Percentiles rank a stretch among this genome's conserved stretches.
Evolutionary conservation across 2,329 filamentous ascomycete species (phyloP).

Genomic region (Seiridium unicorne): DNA sequence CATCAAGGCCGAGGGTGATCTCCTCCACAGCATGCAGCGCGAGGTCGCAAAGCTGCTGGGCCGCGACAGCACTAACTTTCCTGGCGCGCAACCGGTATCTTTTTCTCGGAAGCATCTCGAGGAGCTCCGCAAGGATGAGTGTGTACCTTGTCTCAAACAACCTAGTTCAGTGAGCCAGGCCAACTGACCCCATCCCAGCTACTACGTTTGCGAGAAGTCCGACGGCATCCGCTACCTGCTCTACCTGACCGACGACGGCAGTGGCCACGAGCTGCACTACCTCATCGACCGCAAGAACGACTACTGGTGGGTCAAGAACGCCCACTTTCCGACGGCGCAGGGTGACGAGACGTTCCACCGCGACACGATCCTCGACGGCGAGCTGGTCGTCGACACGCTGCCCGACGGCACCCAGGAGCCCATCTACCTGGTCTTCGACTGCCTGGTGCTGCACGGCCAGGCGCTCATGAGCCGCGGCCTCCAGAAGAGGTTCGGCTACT

Average conservation of each 20-base stretch:
- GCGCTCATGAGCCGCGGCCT: slow-evolving; percentile 76
- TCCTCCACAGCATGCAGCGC: slow-evolving; percentile 61
- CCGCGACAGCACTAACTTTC: slow-evolving; percentile 68
- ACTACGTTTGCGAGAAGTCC: slow-evolving; percentile 98
- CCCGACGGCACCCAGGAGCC: slow-evolving; percentile 66
- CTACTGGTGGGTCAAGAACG: slow-evolving; percentile 77
- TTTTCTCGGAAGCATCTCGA: slow-evolving; percentile 79
- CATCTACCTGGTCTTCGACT: slow-evolving; percentile 92
- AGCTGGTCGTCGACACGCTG: slow-evolving; percentile 83
- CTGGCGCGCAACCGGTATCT: slow-evolving; percentile 91
- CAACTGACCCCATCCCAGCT: slow-evolving; percentile 34
- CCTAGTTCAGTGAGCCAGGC: not conserved
- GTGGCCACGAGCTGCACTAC: slow-evolving; percentile 71
- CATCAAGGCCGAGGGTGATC: slow-evolving; percentile 60
- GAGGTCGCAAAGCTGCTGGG: slow-evolving; percentile 77
- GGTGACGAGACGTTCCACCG: slow-evolving; percentile 69
- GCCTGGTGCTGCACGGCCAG: slow-evolving; percentile 75
- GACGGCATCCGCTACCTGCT: slow-evolving; percentile 95
- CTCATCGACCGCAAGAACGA: slow-evolving; percentile 98
- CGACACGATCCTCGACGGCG: slow-evolving; percentile 84
- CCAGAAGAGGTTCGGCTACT: slow-evolving; percentile 86
- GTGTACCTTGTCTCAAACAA: not conserved
- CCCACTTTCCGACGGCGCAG: slow-evolving; percentile 73
- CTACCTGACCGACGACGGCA: slow-evolving; percentile 72
- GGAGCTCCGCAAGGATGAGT: slow-evolving; percentile 76